These are phyloP conservation scores for Erythrobasidium hasegawianum DNA, from an alignment of 1,284 basidiomycete species.

Conservation along the genomic window DNA sequence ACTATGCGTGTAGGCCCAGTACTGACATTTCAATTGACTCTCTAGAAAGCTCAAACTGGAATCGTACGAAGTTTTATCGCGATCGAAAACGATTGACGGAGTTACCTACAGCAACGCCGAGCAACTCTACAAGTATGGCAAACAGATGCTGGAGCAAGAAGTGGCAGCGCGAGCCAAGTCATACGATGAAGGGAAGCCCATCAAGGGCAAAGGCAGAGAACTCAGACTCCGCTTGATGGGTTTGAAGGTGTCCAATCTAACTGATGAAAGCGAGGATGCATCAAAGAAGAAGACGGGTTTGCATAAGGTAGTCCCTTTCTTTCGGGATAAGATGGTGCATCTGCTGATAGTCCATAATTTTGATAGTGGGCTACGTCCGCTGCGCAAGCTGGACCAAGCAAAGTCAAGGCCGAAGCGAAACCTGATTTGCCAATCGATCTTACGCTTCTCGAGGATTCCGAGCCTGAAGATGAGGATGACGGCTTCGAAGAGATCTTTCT, in stretches of 20 bases:
- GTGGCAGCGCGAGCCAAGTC: conserved; percentile 6
- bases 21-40: background rate
- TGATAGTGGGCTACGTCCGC: conserved; percentile 1
- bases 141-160: conserved; percentile 73
- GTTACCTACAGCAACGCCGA: conserved; percentile 37
- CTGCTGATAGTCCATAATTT: background rate
- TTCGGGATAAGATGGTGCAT: background rate
- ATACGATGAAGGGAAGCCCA: conserved; percentile 32
- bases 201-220: conserved; percentile 36
- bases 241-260: conserved; percentile 38
- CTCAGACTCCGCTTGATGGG: conserved; percentile 42
- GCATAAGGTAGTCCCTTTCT: conserved; percentile 4
- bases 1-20: no score
- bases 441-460: conserved; percentile 10
- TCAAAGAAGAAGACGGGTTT: conserved; percentile 15
- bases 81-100: conserved; percentile 66
- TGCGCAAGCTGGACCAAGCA: conserved; percentile 1
- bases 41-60: conserved; percentile 54
- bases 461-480: conserved; percentile 23
- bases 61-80: conserved; percentile 75
- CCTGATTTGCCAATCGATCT: conserved; percentile 15
- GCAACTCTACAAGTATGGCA: conserved; percentile 59
- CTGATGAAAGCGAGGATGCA: conserved; percentile 38
- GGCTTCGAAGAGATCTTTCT: conserved; percentile 22
- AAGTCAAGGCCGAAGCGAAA: background rate